Base-by-base conservation (phyloP, 306 rosid genomes). In the Elaeagnus macrophylla region DNA sequence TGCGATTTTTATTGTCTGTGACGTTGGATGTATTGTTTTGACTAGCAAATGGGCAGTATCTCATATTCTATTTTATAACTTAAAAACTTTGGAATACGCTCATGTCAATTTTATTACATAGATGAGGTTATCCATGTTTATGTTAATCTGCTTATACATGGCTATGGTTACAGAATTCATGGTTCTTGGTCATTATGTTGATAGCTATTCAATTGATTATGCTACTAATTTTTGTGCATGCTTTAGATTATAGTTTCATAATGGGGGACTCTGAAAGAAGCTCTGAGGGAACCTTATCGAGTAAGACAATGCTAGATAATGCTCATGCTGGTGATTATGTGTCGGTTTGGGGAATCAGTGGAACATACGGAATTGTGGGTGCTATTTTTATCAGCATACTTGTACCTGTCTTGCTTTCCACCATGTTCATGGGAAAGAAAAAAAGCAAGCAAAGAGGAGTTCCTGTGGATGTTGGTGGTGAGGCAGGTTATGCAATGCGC, bases 391-490 rank as follows among this genome's bases (percentile, higher is more conserved):
- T 86, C 20, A 78, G 80, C 38, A 48, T 91, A 47, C 67, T 86
- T 38, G 4, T 78, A 51, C 88, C 94, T 38, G 18, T 80, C 13
- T 44, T 81, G 18, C 65, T 74, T 58, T 73, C 80, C 10, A 50
- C 67, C 47, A 12, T 76, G 42, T 75, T 84, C 51, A 8, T 63
- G 60, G 93, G 81, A 39, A 84, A 68, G 75, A 90, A 80, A 59
- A 76, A 37, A 70, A 69, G 55, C 66, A 86, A 84, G 75, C 85
- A 58, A 50, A 75, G 97, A 76, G 97, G 97, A 59, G 83, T 83
- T 74, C 83, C 79, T 0, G 80, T 57, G 5, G 74, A 76, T 41
- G 91, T 79, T 67, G 68, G 83, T 55, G 95, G 94, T 3, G 94
- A 86, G 75, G 74, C 82, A 36, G 91, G 95, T 68, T 90, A 64